A percentile compares a stretch with the other conserved stretches of the same genome.
phyloP scores from a whole-genome alignment of 2,329 filamentous ascomycete species.

The Pseudopithomyces maydicus region DNA sequence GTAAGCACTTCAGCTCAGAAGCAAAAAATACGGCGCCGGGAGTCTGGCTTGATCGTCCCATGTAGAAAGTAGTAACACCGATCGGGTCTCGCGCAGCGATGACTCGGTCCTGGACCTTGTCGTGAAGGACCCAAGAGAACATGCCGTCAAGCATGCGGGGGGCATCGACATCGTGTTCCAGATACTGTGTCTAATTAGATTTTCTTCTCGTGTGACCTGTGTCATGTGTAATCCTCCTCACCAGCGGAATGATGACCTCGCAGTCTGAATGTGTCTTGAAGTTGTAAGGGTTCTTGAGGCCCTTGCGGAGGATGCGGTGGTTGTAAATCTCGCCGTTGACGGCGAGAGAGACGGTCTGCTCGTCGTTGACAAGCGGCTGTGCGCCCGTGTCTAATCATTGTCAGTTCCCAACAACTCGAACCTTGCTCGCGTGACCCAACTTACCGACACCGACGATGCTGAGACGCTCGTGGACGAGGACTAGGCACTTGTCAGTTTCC shows the following conservation, averaged over 20 bases:
- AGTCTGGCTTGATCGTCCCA: conserved; percentile 82
- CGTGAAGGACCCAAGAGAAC: conserved; percentile 99
- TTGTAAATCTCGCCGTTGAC: conserved; percentile 99
- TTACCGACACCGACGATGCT: conserved; percentile 95
- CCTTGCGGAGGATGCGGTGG: conserved; percentile 92
- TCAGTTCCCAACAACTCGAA: conserved; percentile 21
- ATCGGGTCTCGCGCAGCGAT: conserved; percentile 96
- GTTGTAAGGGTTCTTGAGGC: conserved; percentile 80
- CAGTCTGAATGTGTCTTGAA: conserved; percentile 99
- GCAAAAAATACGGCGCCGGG: conserved; percentile 92
- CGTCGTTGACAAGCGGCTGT: conserved; percentile 91
- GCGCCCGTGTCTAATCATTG: conserved; percentile 78
- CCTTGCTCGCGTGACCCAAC: conserved; percentile 45
- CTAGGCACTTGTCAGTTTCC: conserved; percentile 34
- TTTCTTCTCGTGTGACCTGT: background rate
- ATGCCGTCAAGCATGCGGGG: conserved; percentile 96
- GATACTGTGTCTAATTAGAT: conserved; percentile 66
- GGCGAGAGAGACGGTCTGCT: conserved; percentile 84
- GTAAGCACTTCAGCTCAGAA: conserved; percentile 92
- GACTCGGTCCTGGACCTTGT: conserved; percentile 90
- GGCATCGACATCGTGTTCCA: conserved; percentile 88
- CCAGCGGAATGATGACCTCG: conserved; percentile 97
- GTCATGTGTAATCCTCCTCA: conserved; percentile 53
- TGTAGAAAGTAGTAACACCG: conserved; percentile 96
- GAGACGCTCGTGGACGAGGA: conserved; percentile 95